Conservation (phyloP, 1,139 yeast species). For the Pichia sp. region DNA sequence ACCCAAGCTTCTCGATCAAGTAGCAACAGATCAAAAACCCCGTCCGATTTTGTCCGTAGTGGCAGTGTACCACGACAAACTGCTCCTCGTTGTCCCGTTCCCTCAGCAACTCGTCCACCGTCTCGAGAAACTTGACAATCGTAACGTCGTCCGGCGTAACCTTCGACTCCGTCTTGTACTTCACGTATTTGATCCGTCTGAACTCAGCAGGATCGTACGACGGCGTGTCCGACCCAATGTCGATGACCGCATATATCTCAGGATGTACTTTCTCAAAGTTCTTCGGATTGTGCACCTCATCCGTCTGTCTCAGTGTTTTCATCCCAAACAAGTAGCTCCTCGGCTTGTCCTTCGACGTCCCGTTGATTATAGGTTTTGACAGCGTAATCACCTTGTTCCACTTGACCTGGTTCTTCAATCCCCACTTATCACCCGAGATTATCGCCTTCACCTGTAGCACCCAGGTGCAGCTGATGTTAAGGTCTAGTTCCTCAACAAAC, state of each 20-base stretch:
- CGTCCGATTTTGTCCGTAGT: conserved; percentile 77
- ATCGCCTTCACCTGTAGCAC: conserved; percentile 45
- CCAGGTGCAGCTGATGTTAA: conserved; percentile 42
- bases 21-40: conserved; percentile 72
- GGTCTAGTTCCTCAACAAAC: conserved; percentile 42
- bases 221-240: conserved; percentile 72
- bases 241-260: conserved; percentile 56
- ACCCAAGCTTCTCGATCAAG: conserved; percentile 54
- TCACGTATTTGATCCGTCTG: conserved; percentile 51
- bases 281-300: conserved; percentile 54
- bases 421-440: conserved; percentile 70
- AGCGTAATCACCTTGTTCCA: conserved; percentile 59
- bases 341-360: conserved; percentile 33
- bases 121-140: conserved; percentile 50
- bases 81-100: conserved; percentile 31
- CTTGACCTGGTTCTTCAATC: conserved; percentile 67
- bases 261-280: conserved; percentile 47
- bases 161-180: conserved; percentile 75
- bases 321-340: conserved; percentile 58
- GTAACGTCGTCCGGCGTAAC: conserved; percentile 66
- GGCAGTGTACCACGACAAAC: conserved; percentile 68
- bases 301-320: conserved; percentile 72
- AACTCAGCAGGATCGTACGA: conserved; percentile 66
- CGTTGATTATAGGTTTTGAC: conserved; percentile 38
- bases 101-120: conserved; percentile 48